Conservation (phyloP, 176 grass and related monocot genomes). For the Triticum turgidum region DNA sequence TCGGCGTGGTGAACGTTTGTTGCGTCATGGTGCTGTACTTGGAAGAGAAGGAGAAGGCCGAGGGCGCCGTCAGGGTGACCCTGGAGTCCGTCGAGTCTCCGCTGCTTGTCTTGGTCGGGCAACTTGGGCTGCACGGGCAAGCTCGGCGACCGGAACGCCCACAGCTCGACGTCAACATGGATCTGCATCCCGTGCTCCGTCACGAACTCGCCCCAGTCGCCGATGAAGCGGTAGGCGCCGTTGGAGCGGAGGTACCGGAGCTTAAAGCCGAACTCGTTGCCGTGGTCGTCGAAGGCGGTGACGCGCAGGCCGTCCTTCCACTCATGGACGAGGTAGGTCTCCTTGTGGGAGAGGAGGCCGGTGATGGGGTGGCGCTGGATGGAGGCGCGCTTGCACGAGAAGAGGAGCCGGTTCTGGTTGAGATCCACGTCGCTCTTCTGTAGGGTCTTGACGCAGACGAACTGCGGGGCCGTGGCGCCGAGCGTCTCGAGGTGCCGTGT, state of each 20-base stretch:
- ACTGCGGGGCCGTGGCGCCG: not conserved
- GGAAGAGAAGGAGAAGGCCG: no score
- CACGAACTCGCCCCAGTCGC: not conserved
- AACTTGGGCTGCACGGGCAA: not conserved
- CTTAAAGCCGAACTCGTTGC: not conserved
- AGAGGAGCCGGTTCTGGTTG: slow-evolving; percentile 31
- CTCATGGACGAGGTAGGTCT: not conserved
- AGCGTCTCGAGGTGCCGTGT: not conserved
- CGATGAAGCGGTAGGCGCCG: slow-evolving; percentile 8
- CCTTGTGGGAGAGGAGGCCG: not conserved
- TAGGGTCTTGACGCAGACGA: slow-evolving; percentile 9
- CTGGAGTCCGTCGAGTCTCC: not conserved
- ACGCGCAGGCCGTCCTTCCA: not conserved
- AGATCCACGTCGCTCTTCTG: not conserved
- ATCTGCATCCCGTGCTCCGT: not conserved
- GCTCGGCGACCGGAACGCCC: slow-evolving; percentile 1
- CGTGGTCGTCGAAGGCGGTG: not conserved
- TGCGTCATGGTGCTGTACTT: no score
- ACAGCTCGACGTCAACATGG: not conserved
- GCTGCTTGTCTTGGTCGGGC: not conserved
- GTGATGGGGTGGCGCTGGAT: not conserved
- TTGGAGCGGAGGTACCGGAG: slow-evolving; percentile 16
- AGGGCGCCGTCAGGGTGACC: not conserved
- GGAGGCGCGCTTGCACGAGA: not conserved
- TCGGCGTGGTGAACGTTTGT: no score